Evolutionary conservation across 129 eudicot species (phyloP).

Genomic region (Heracleum sosnowskyi): DNA sequence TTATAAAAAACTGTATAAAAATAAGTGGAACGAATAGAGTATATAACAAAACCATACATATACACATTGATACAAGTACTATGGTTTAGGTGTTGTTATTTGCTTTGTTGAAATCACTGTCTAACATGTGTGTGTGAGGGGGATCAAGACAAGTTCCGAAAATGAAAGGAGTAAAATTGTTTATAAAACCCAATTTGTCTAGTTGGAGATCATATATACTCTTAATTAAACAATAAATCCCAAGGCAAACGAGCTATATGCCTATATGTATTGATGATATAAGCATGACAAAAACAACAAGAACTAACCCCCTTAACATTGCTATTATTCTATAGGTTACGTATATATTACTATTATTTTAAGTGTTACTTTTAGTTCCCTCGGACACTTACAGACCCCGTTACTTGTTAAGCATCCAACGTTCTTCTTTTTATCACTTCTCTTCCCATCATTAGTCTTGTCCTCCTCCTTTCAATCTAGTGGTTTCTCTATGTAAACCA

Average conservation of each 20-base stretch:
- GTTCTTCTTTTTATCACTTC: slow-evolving; percentile 20
- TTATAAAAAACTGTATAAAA: too few relatives aligned
- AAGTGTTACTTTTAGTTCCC: slow-evolving; percentile 6
- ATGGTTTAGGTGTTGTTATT: background rate
- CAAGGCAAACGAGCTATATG: background rate
- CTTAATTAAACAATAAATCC: too few relatives aligned
- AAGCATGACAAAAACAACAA: slow-evolving; percentile 53
- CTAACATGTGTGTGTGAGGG: background rate
- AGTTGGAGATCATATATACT: too few relatives aligned
- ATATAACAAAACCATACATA: too few relatives aligned
- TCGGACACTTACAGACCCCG: slow-evolving; percentile 36
- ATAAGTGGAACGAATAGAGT: too few relatives aligned
- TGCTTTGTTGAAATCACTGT: background rate
- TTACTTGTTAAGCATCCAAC: slow-evolving; percentile 45
- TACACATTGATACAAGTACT: too few relatives aligned
- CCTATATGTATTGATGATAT: slow-evolving; percentile 36
- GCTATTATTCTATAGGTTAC: background rate
- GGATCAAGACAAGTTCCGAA: background rate
- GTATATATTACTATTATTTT: background rate
- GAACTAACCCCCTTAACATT: background rate
- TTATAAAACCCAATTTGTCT: too few relatives aligned
- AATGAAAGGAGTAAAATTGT: background rate
- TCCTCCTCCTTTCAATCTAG: background rate
- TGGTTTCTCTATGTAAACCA: background rate
- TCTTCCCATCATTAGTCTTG: slow-evolving; percentile 19